Evolutionary conservation across 2,329 filamentous ascomycete species (phyloP), one percentile per base, ranked within the genome.

Genomic region (Pseudocercospora fuligena): DNA sequence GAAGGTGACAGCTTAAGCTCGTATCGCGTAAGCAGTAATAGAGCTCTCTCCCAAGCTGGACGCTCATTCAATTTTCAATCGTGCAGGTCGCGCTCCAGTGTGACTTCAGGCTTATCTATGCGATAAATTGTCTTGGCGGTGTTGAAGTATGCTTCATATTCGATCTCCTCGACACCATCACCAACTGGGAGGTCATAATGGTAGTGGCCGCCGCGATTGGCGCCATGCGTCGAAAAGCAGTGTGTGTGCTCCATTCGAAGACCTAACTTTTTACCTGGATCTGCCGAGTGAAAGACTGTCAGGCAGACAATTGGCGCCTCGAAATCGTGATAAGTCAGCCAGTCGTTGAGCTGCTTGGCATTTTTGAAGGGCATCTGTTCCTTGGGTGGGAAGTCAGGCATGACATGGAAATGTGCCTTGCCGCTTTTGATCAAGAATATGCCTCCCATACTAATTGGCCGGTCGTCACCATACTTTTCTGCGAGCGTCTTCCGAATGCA

Each of bases 201-300:
- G 56, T 76, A 76, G 68, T 76, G 75, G 7, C 75, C 75, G 2
- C 75, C 75, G 14, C 66, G 66, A 29, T 72, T 66, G 40, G 62
- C 68, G 1, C 74, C 74, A 31, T 72, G 69, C 4, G 61, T 65
- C 3, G 73, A 69, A 29, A 76, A 76, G 54, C 73, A 74, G 66
- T 76, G 74, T 53, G 75, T 76, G 64, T 76, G 75, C 66, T 76
- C 75, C 73, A 76, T 76, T 16, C 74, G 65, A 64, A 76, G 47
- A 2, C 73, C 74, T 43, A 76, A 53, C 56, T 63, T 65, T 63
- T 74, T 70, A 5, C 68, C 71, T 12, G 74, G 69, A 69, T 76
- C 74, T 12, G 72, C 70, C 14, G 73, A 73, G 33, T 76, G 74
- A 21, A 76, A 71, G 1, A 76, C 74, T 1, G 70, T 71, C 21